Base-by-base conservation (phyloP, 768 basidiomycete genomes). In the Lanmaoa rubissima region DNA sequence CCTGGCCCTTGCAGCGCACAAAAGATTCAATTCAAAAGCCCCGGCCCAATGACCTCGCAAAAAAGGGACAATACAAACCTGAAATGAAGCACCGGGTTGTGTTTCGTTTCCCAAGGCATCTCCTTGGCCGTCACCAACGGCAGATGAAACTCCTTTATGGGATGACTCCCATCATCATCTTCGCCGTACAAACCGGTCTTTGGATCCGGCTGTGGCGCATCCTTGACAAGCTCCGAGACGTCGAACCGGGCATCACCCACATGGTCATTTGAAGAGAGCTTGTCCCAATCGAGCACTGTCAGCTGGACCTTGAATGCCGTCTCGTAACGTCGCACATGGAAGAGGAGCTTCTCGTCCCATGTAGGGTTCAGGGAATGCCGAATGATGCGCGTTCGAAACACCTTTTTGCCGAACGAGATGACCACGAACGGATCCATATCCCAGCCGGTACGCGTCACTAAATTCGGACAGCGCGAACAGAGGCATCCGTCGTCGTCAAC, bases 381-480 rank as follows among this genome's bases (percentile, higher is more conserved):
- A 53, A 94, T 86, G 28, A 94, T 85, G 34, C 90, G 86, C 0
- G 95, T 98, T 3, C 95, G 82, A 75, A 98, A 98, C 5, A 98
- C 92, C 70, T 97, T 98, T 76, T 94, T 95, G 32, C 95, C 92
- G 60, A 99, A 99, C 4, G 92, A 93, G 60, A 95, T 82, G 59
- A 99, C 94, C 24, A 92, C 90, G 66, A 98, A 98, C 0, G 95
- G 94, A 65, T 98, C 94, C 94, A 98, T 97, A 69, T 98, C 95
- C 82, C 87, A 94, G 0, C 90, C 91, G 0, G 84, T 90, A 0
- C 89, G 84, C 1, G 87, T 92, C 84, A 92, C 90, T 91, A 54
- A 32, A 39, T 48, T n/a, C 40, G 9, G 17, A 14, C 1, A 8
- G 24, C 5, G 14, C 24, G 9, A 51, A 17, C 24, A 53, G 35